These are phyloP conservation scores for Penicillium polonicum DNA, from an alignment of 2,329 filamentous ascomycete species.

Conservation along the genomic window DNA sequence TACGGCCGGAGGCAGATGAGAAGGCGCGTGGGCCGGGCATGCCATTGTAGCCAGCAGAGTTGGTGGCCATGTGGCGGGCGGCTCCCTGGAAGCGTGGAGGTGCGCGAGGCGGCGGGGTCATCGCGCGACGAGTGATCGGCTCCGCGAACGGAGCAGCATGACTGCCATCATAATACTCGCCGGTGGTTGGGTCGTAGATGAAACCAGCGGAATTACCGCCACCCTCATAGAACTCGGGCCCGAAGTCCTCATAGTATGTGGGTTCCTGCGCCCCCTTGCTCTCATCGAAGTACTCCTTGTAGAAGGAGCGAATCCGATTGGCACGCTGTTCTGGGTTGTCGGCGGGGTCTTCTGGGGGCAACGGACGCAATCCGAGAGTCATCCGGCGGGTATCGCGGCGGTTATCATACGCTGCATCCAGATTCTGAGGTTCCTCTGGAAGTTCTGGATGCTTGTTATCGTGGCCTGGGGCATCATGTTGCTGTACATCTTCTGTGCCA, in stretches of 20 bases:
- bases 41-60: conserved; percentile 38
- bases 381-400: conserved; percentile 50
- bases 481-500: conserved; percentile 21
- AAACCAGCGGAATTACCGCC: conserved; percentile 39
- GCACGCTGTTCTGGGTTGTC: conserved; percentile 93
- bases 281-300: conserved; percentile 99
- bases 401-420: conserved; percentile 26
- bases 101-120: conserved; percentile 84
- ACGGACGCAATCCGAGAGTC: conserved; percentile 69
- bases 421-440: conserved; percentile 28
- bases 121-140: conserved; percentile 81
- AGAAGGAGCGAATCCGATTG: conserved; percentile 96
- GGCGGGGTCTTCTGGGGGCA: conserved; percentile 80
- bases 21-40: conserved; percentile 58
- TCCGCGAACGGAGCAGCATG: conserved; percentile 68
- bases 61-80: conserved; percentile 47
- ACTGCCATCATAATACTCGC: conserved; percentile 33
- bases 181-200: conserved; percentile 53
- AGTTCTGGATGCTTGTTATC: conserved; percentile 21
- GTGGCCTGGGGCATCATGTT: conserved; percentile 13
- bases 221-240: conserved; percentile 67
- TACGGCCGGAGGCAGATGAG: conserved; percentile 59
- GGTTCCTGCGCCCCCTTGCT: conserved; percentile 54
- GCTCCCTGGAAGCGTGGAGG: conserved; percentile 56
- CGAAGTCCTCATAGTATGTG: conserved; percentile 73